Conservation (phyloP, 2,329 filamentous ascomycete species). For the Fusarium sarcochroum region DNA sequence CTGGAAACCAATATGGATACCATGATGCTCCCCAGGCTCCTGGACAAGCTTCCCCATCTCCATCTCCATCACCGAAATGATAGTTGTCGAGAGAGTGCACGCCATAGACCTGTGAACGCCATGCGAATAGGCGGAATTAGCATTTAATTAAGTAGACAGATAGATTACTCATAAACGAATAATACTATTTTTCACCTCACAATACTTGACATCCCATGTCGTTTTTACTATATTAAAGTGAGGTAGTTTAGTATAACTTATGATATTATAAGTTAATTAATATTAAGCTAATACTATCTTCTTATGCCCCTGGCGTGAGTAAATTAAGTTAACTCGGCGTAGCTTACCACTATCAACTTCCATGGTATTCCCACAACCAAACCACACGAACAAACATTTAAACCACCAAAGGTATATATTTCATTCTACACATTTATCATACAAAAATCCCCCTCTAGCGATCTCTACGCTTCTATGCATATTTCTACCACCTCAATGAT, state of each 20-base stretch:
- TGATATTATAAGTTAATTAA: no score
- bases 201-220: no score
- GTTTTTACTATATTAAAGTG: no score
- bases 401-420: not conserved
- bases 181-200: no score
- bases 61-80: conserved; percentile 51
- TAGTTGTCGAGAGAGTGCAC: conserved; percentile 50
- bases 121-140: conserved; percentile 52
- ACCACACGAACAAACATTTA: conserved; percentile 3
- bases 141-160: no score
- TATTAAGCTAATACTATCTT: no score
- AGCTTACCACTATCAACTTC: no score
- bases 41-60: conserved; percentile 52
- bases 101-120: conserved; percentile 53
- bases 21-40: conserved; percentile 29
- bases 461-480: no score
- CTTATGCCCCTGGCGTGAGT: no score
- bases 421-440: conserved; percentile 1
- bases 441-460: not conserved
- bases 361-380: not conserved
- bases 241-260: no score
- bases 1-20: conserved; percentile 52
- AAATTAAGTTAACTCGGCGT: no score
- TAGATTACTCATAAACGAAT: no score
- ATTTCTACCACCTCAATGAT: conserved; percentile 28